Evolutionary conservation across 2,329 filamentous ascomycete species (phyloP), one percentile per base, ranked within the genome.

Genomic region (Fusarium devonianum): DNA sequence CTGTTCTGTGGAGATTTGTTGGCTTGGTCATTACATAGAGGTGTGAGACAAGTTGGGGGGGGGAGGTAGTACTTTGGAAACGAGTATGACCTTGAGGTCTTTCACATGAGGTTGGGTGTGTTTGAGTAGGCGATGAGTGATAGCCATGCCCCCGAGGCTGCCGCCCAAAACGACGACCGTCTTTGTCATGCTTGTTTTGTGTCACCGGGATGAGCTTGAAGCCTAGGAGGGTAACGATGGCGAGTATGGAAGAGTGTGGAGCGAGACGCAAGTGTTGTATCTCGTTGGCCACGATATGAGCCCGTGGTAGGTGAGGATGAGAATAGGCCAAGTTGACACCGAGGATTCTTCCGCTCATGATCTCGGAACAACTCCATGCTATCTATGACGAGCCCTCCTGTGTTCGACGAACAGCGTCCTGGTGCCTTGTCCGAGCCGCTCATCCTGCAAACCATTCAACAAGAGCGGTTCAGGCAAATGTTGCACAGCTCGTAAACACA

Each of bases 91-190:
- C 58, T 81, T 80, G 28, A 81, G 61, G 35, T 80, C 75, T 42
- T 75, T 69, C 29, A 75, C 66, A 7, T 72, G 62, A 28, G 72
- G 73, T 33, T 68, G 70, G 2, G 77, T 77, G 58, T 82, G 75
- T 66, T 82, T 82, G 49, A 84, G 74, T 3, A 84, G 72, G 16
- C 76, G 74, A 58, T 84, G 81, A 19, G 80, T 77, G 16, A 82
- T 65, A 42, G 77, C 76, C 35, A 84, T 71, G 47, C 81, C 81
- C 39, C 73, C 80, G 32, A 77, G 78, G 39, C 80, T 77, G 51
- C 79, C 81, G 28, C 81, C 81, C 13, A 84, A 69, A 35, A 84
- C 70, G 6, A 84, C 73, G 28, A 84, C 73, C 4, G 78, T 83
- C 61, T 80, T 78, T 21, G 73, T 66, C 77, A 80, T 82, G 22